These are phyloP conservation scores for Aspergillus texensis DNA, from an alignment of 2,329 filamentous ascomycete genomes.

Conservation along the genomic window DNA sequence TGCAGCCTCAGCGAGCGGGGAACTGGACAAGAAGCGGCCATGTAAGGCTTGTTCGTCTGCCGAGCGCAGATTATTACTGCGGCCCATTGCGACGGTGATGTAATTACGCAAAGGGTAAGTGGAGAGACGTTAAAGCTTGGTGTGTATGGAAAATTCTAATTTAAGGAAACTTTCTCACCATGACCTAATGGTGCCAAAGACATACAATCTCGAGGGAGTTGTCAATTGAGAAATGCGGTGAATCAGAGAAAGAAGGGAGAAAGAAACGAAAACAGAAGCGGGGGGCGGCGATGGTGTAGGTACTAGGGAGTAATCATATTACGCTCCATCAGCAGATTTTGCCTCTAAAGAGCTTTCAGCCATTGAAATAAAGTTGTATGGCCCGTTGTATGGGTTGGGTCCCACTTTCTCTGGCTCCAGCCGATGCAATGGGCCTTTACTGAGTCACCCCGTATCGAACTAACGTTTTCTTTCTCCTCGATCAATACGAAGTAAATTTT, in stretches of 20 bases:
- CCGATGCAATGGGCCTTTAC: not conserved
- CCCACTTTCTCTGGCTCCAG: constrained; percentile 8
- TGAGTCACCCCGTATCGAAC: not conserved
- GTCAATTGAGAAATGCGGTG: not conserved
- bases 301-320: not conserved
- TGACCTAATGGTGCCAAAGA: not conserved
- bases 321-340: constrained; percentile 5
- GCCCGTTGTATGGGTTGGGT: not conserved
- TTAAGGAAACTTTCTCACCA: not conserved
- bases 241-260: constrained; percentile 6
- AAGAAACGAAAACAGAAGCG: constrained; percentile 8
- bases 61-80: constrained; percentile 29
- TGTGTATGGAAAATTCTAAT: not conserved
- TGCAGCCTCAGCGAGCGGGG: constrained; percentile 68
- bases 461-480: not conserved
- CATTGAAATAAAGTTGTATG: constrained; percentile 12
- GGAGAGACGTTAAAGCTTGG: not conserved
- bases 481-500: not conserved
- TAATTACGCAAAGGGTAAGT: not conserved
- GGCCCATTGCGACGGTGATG: constrained; percentile 24
- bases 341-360: constrained; percentile 2
- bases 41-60: constrained; percentile 35
- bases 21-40: constrained; percentile 57
- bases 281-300: not conserved
- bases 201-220: not conserved